A percentile compares a stretch with the other conserved stretches of the same genome.
Evolutionary conservation across 139 green algal species (phyloP).

Genomic region (Prasinococcaceae sp.): DNA sequence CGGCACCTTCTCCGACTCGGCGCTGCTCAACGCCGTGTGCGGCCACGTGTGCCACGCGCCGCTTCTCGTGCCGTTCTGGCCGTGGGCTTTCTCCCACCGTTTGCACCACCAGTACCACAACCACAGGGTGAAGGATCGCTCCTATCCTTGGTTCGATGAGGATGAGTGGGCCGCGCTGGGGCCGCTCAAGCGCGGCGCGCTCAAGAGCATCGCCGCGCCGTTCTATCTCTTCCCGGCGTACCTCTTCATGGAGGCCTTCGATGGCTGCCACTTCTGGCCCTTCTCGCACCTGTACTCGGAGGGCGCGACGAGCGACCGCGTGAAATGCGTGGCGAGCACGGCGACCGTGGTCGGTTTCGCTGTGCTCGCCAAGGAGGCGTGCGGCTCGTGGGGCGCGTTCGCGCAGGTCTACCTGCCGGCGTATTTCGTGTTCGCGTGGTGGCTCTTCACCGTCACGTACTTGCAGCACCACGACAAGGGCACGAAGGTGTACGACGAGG

Average conservation of each 20-base stretch:
- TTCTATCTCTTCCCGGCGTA: slow-evolving; percentile 6
- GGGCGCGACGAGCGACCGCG: neutral
- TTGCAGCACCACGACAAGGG: slow-evolving; percentile 7
- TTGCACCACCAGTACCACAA: slow-evolving; percentile 11
- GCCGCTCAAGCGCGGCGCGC: too few relatives aligned
- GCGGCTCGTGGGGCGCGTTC: too few relatives aligned
- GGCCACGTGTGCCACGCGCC: neutral
- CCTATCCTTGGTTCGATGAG: too few relatives aligned
- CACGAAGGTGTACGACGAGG: slow-evolving; percentile 3
- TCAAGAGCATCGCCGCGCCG: too few relatives aligned
- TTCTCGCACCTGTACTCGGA: neutral
- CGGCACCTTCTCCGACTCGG: slow-evolving; percentile 1
- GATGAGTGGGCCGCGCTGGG: too few relatives aligned
- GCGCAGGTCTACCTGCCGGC: neutral
- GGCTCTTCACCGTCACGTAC: slow-evolving; percentile 9
- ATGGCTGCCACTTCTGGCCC: slow-evolving; percentile 2
- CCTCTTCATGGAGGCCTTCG: slow-evolving; percentile 1
- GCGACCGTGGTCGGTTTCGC: neutral
- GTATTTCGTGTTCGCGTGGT: slow-evolving; percentile 3
- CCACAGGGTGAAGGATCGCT: too few relatives aligned
- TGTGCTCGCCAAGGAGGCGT: too few relatives aligned
- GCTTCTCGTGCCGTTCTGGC: slow-evolving; percentile 8
- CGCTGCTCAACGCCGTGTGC: slow-evolving; percentile 5
- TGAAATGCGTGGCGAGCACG: neutral
- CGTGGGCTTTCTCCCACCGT: slow-evolving; percentile 10